Evolutionary conservation across 306 rosid genomes (phyloP), one percentile per base, ranked within the genome.

Genomic region (Adenanthera pavonina): DNA sequence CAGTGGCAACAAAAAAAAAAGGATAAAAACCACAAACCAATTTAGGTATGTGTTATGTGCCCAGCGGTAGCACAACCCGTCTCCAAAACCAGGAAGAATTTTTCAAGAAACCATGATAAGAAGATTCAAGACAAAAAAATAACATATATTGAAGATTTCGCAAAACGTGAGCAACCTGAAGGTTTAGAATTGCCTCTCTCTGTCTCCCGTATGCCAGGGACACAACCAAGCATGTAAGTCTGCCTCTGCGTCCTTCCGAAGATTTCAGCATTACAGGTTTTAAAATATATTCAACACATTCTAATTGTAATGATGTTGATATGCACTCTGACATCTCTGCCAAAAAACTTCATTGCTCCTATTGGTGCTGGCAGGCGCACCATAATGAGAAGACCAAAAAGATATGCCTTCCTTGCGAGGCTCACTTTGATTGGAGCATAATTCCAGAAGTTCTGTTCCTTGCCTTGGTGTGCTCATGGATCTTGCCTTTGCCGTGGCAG

Each of bases 381-480:
- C 86, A 69, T 83, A 83, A 76, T 71, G 78, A 70, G 92, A 82
- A 54, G 89, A 78, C 86, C 84, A 83, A 25, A 85, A 82, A 25
- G 88, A 73, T 47, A 69, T 19, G 17, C 78, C 81, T 3, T 84
- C 81, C 30, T 71, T 71, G 3, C 73, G 85, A 51, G 77, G 72
- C 46, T 75, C 82, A 76, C 75, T 80, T 33, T 62, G 81, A 80
- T 76, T 66, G 49, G 84, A 76, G 76, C 57, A 80, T 56, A 84
- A 56, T 66, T 88, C 94, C 44, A 82, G 54, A 62, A 81, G 85
- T 38, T 81, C 82, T 56, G 84, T 79, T 71, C 96, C 82, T 77
- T 87, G 92, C 86, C 82, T 86, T 49, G 96, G 94, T 38, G 91
- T 88, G 80, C 96, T 92, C 74, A 86, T 84, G 46, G 97, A 89